Base-by-base conservation (phyloP, 805 yeast genomes). In the Kazachstania bromeliacearum region DNA sequence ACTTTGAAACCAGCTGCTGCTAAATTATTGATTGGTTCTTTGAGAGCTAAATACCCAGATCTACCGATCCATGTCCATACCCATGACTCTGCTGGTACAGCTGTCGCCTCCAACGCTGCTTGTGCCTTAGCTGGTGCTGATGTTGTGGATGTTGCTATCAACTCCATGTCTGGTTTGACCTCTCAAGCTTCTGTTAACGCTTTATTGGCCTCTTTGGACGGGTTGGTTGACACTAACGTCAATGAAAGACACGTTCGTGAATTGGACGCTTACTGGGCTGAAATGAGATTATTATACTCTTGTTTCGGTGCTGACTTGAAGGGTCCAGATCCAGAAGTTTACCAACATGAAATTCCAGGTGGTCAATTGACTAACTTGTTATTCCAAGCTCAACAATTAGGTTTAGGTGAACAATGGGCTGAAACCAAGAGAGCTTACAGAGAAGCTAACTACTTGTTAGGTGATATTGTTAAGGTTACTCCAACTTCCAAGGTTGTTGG, bases 401-500 rank as follows among this genome's bases (percentile, higher is more conserved):
- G 99, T 42, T 73, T 92, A 46, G 99, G 98, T 50, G 81, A 83
- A 51, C 87, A 84, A 68, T 92, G 99, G 99, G 71, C 74, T 45
- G 94, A 85, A 67, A 92, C 99, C 35, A 92, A 92, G 73, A 80
- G 75, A 60, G 92, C 96, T 19, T 92, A 92, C 66, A 80, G 79
- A 62, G 80, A 78, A 49, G 98, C 98, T 40, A 92, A 92, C 68
- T 64, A 72, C 53, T 71, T 92, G 44, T 72, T 92, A 46, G 99
- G 99, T 45, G 99, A 92, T 61, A 75, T 92, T 59, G 97, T 92
- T 53, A 92, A 92, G 70, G 99, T 92, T 36, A 92, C 99, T 8
- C 99, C 99, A 42, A 92, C 98, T 17, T 88, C 97, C n/a, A 92
- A 92, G 71, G 98, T 92, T 55, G 99, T 92, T 45, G 98, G 98